Base-by-base conservation (phyloP, 805 yeast genomes). In the Lipomyces yamanashiensis region DNA sequence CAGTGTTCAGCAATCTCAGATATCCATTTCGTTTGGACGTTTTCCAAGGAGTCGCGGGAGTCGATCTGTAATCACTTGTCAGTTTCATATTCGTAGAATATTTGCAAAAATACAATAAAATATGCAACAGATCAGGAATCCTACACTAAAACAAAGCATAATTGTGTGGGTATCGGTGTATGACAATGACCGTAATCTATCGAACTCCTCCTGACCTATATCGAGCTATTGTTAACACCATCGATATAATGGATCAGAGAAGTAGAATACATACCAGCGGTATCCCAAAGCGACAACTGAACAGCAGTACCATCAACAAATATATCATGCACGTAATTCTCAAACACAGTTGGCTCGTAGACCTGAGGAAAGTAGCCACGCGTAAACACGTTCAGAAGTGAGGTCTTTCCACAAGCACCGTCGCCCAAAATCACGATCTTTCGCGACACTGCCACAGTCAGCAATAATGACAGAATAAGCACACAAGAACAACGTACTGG, bases 281-380 rank as follows among this genome's bases (percentile, higher is more conserved):
- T 93, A 75, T 93, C 99, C 99, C 99, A 95, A 60, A 93, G 80
- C 15, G 97, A 92, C 62, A 93, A 79, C 73, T 92, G 96, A 71
- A 93, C 89, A 55, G 95, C 91, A 75, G 90, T 91, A 58, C 93
- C 93, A 75, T 93, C 99, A 60, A 93, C 92, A 78, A 90, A 93
- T 68, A 93, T 95, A 75, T 93, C 98, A 77, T 93, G 98, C 64
- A 92, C 96, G 75, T 93, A 93, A 79, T 93, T 93, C 75, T 93
- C 98, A 77, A 95, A 93, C 44, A 93, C 98, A 0, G 99, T 93
- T 33, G 99, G 99, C 74, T 92, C 99, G 76, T 93, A 93, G 21
- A 93, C 98, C 75, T 95, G 97, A 8, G 98, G 98, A 79, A 93
- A 93, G 77, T 93, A 95, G 1, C 99, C 99, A 71, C 97, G 82